Base-by-base conservation (phyloP, 371 early-diverging fungal species). In the Paraphysoderma sedebokerense region DNA sequence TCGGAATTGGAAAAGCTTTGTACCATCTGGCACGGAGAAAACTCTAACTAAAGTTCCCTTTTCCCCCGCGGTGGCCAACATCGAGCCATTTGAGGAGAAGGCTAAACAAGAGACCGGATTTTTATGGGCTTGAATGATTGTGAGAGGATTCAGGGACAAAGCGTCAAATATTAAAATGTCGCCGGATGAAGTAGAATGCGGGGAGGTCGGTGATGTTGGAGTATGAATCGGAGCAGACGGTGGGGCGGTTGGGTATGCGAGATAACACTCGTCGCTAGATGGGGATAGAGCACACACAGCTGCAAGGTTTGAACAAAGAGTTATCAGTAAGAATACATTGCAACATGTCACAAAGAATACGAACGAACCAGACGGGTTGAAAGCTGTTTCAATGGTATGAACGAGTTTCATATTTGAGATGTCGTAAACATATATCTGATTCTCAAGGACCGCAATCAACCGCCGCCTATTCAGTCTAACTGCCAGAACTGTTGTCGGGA, bases 31-130 rank as follows among this genome's bases (percentile, higher is more conserved):
- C 22, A 91, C 70, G 1, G 87, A 74, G 54, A 90, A 95, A 9
- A 97, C 90, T 15, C 97, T 80, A 46, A 97, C 89, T 1, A 97
- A 85, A 1, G 97, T 97, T 2, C 97, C 97, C 82, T 91, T 92
- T 54, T 93, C 93, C 58, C 85, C 84, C 6, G 92, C 80, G 2
- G 92, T 95, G 19, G 92, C 97, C n/a, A 95, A 60, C 61, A 89
- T 59, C 0, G 85, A 85, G 15, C 97, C 96, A 30, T 90, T 85
- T 22, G 74, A 70, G 62, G 82, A 89, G 63, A 91, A 91, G 3
- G 77, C 70, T 39, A 96, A 64, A 50, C 74, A 79, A 36, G 82
- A 74, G 17, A 93, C 65, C 1, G 88, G 78, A 13, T 76, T 76
- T 63, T 93, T 93, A 59, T 95, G 95, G 0, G 97, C 97, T 53